Percentiles rank a stretch among this genome's conserved stretches.
phyloP scores from a whole-genome alignment of 139 green algal species.

The Spirogloea muscicola region DNA sequence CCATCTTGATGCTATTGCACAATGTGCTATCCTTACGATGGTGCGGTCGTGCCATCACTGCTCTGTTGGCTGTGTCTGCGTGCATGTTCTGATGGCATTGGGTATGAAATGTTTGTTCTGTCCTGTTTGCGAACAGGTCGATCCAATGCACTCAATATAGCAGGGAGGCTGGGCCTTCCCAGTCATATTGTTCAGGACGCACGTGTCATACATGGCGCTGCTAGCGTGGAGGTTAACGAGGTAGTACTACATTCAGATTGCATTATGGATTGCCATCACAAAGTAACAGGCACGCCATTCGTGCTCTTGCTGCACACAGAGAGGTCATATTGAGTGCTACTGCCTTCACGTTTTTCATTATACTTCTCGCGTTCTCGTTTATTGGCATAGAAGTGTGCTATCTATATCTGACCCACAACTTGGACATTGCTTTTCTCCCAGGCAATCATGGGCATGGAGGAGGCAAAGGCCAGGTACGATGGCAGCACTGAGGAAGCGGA shows the following conservation, averaged over 20 bases:
- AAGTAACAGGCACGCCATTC: not conserved
- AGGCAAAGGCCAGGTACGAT: slow-evolving; percentile 4
- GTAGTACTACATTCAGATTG: not conserved
- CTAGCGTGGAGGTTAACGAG: slow-evolving; percentile 30
- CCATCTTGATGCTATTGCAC: too few relatives aligned
- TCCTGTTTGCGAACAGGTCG: slow-evolving; percentile 13
- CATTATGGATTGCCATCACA: not conserved
- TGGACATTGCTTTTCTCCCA: not conserved
- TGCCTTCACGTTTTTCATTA: not conserved
- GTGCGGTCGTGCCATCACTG: too few relatives aligned
- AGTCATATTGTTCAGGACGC: slow-evolving; percentile 18
- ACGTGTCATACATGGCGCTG: slow-evolving; percentile 2
- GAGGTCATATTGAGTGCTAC: not conserved
- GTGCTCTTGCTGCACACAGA: not conserved
- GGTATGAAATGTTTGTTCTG: too few relatives aligned
- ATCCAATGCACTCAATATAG: slow-evolving; percentile 43
- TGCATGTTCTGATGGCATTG: too few relatives aligned
- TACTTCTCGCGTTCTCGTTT: not conserved
- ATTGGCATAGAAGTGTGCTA: not conserved
- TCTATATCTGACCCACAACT: not conserved
- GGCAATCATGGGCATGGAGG: slow-evolving; percentile 23
- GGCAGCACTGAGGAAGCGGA: slow-evolving; percentile 5
- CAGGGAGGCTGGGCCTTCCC: slow-evolving; percentile 9
- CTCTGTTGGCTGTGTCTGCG: too few relatives aligned
- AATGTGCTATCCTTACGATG: too few relatives aligned